Percentiles rank a stretch among this genome's conserved stretches.
These are phyloP conservation scores for Cytospora schulzeri DNA, from an alignment of 2,329 filamentous ascomycete species.

Conservation along the genomic window DNA sequence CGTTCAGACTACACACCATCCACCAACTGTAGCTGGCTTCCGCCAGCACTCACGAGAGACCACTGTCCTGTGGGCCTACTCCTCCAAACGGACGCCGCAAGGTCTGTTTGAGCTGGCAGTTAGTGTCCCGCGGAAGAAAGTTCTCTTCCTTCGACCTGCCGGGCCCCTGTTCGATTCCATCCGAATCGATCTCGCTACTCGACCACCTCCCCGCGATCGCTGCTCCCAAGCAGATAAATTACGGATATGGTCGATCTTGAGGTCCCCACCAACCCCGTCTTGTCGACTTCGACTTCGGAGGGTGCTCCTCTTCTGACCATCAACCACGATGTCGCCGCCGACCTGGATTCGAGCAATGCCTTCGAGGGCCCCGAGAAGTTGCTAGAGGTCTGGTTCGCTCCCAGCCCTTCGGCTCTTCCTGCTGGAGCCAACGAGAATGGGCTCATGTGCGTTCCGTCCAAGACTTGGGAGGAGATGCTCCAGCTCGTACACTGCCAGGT, in stretches of 20 bases:
- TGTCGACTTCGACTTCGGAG: constrained; percentile 68
- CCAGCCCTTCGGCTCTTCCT: constrained; percentile 73
- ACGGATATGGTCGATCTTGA: constrained; percentile 82
- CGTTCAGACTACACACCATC: constrained; percentile 50
- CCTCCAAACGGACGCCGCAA: constrained; percentile 92
- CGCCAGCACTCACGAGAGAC: constrained; percentile 72
- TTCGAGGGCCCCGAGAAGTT: constrained; percentile 99
- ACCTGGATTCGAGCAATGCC: constrained; percentile 91
- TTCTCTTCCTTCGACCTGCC: constrained; percentile 31
- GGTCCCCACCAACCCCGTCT: constrained; percentile 78
- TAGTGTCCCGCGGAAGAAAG: constrained; percentile 83
- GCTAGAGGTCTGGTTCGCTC: constrained; percentile 96
- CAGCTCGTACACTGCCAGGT: constrained; percentile 99
- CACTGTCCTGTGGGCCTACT: constrained; percentile 89
- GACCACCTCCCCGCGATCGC: constrained; percentile 27
- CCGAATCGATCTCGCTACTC: constrained; percentile 31
- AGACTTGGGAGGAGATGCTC: constrained; percentile 94
- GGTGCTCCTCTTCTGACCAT: constrained; percentile 91
- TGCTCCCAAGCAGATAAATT: constrained; percentile 29
- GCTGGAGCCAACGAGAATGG: constrained; percentile 71
- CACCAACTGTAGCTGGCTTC: constrained; percentile 74
- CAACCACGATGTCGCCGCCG: constrained; percentile 90
- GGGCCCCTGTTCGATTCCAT: constrained; percentile 18
- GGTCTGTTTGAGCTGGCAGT: constrained; percentile 95
- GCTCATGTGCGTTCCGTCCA: constrained; percentile 80